Conservation (phyloP, 1,284 basidiomycete species). For the Marasmius sp. region DNA sequence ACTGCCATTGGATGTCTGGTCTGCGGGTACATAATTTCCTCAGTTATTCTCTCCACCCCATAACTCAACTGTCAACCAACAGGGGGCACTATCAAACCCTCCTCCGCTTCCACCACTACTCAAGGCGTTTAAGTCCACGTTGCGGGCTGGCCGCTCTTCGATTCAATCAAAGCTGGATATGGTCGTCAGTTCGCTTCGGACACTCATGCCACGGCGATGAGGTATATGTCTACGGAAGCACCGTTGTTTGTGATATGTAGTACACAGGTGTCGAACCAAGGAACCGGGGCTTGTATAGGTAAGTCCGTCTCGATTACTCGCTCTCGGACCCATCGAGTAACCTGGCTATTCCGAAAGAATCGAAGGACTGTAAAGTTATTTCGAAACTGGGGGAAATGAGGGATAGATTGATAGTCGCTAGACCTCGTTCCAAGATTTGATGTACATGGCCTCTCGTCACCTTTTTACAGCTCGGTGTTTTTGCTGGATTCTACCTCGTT, state of each 20-base stretch:
- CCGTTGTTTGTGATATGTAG: conserved; percentile 19
- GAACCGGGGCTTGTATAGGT: conserved; percentile 5
- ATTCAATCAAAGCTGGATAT: not conserved
- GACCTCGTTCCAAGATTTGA: too few relatives aligned
- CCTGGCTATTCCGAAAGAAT: not conserved
- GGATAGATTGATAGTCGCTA: too few relatives aligned
- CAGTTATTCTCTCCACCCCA: not conserved
- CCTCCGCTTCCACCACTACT: conserved; percentile 16
- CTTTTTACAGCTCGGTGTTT: too few relatives aligned
- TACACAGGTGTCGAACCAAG: conserved; percentile 13
- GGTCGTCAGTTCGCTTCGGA: conserved; percentile 12
- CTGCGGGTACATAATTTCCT: conserved; percentile 15
- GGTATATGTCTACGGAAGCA: conserved; percentile 16
- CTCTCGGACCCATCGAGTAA: not conserved
- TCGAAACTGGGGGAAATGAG: too few relatives aligned
- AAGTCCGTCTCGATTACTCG: not conserved
- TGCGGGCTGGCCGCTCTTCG: conserved; percentile 16
- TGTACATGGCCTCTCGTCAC: too few relatives aligned
- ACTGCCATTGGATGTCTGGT: conserved; percentile 13
- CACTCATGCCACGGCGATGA: conserved; percentile 9
- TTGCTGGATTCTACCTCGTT: too few relatives aligned
- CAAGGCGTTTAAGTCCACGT: conserved; percentile 19
- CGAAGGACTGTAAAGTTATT: not conserved
- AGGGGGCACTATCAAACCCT: conserved; percentile 20
- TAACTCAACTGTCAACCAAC: too few relatives aligned